Percentiles rank a stretch among this genome's conserved stretches.
Conservation (phyloP, 169 alveolate genomes). For the Plasmodium cynomolgi region DNA sequence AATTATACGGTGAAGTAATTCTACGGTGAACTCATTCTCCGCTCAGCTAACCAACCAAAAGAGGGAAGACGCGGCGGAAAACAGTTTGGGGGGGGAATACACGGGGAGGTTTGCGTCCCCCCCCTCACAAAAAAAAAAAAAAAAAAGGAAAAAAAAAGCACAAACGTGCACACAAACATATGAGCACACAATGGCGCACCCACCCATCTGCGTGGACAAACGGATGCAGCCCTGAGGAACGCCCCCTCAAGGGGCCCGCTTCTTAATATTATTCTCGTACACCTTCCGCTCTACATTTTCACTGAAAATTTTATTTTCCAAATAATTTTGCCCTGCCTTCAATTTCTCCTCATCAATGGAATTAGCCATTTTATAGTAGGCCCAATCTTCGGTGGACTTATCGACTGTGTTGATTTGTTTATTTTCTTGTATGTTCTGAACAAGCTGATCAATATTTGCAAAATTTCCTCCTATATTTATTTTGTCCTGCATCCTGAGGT, state of each 20-base stretch:
- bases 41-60: neutral
- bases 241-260: neutral
- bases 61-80: neutral
- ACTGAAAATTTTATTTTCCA: conserved; percentile 48
- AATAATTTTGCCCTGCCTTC: conserved; percentile 33
- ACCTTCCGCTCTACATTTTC: conserved; percentile 64
- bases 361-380: conserved; percentile 25
- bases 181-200: neutral
- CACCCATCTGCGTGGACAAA: neutral
- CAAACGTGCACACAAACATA: neutral
- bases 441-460: conserved; percentile 53
- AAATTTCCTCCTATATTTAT: conserved; percentile 57
- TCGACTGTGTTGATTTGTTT: conserved; percentile 70
- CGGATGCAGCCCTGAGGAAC: neutral
- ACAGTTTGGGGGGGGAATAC: neutral
- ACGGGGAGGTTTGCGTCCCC: neutral
- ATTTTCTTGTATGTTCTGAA: conserved; percentile 53
- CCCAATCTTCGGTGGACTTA: conserved; percentile 73
- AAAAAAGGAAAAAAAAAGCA: no score
- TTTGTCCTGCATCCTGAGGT: conserved; percentile 52
- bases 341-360: conserved; percentile 50
- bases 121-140: neutral
- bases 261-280: conserved; percentile 40
- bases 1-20: no score
- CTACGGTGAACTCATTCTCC: neutral